A percentile compares a stretch with the other conserved stretches of the same genome.
Evolutionary conservation across 176 grass and related monocot species (phyloP).

Genomic region (Ampelocalamus luodianensis): DNA sequence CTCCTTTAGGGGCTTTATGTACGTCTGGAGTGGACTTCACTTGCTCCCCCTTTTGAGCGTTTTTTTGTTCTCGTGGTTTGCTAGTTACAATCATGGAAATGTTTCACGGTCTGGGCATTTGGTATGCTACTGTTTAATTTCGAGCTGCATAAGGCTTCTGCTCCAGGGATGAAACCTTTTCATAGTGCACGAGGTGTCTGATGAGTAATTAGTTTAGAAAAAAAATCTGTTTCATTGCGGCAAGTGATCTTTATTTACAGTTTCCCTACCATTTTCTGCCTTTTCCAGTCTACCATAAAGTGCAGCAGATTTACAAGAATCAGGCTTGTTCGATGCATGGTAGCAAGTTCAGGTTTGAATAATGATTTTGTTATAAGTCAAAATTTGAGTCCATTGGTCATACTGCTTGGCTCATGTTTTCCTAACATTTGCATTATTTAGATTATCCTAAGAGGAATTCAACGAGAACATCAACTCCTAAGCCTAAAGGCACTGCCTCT

Average conservation of each 20-base stretch:
- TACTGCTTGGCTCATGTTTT: constrained; percentile 34
- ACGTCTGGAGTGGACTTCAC: neutral
- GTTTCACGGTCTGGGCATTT: neutral
- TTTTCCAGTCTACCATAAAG: constrained; percentile 49
- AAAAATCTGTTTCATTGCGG: neutral
- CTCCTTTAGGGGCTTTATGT: neutral
- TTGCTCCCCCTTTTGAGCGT: neutral
- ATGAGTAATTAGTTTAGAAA: neutral
- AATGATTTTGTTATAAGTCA: constrained; percentile 27
- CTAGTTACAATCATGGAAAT: neutral
- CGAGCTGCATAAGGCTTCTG: neutral
- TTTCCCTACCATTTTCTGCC: constrained; percentile 21
- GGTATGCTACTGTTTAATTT: neutral
- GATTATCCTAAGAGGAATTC: constrained; percentile 68
- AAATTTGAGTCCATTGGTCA: constrained; percentile 8
- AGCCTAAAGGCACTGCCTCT: constrained; percentile 51
- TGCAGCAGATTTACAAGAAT: constrained; percentile 57
- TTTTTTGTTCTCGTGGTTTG: neutral
- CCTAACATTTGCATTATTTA: constrained; percentile 41
- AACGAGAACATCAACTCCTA: constrained; percentile 52
- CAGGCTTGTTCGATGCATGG: constrained; percentile 50
- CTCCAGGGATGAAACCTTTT: neutral
- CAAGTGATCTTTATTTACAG: neutral
- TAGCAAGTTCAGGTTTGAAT: constrained; percentile 69
- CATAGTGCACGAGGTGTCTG: neutral